Conservation (phyloP, 1,139 yeast species). For the Chernovozyma sophiae-reginae region DNA sequence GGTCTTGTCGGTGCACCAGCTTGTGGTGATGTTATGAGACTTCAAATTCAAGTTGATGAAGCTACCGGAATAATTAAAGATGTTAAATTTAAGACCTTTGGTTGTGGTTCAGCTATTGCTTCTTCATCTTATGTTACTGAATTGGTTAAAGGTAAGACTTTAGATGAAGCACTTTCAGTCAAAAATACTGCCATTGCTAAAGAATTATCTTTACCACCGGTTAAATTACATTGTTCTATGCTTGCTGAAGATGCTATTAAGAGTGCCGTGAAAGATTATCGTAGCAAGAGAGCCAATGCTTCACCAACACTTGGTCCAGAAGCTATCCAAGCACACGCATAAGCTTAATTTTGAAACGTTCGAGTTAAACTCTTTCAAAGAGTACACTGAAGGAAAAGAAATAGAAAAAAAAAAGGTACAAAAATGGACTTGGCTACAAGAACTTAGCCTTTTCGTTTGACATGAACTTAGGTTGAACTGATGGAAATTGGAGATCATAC, state of each 20-base stretch:
- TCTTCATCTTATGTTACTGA: conserved; percentile 93
- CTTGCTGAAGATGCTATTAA: conserved; percentile 98
- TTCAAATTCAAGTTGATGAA: conserved; percentile 90
- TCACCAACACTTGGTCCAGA: conserved; percentile 53
- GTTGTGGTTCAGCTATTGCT: conserved; percentile 98
- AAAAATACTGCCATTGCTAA: conserved; percentile 90
- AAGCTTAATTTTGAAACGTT: too few species aligned
- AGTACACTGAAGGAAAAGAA: too few species aligned
- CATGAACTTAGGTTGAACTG: too few species aligned
- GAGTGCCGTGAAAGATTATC: conserved; percentile 93
- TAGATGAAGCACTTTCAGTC: conserved; percentile 89
- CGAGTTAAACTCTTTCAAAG: too few species aligned
- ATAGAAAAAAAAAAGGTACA: too few species aligned
- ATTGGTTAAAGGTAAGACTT: conserved; percentile 88
- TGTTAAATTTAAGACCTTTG: conserved; percentile 96
- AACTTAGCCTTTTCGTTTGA: too few species aligned
- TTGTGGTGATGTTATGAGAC: conserved; percentile 98
- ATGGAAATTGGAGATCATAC: too few species aligned
- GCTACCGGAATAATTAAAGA: conserved; percentile 87
- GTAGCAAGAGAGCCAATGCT: conserved; percentile 54
- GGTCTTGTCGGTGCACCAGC: conserved; percentile 99
- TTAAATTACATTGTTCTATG: conserved; percentile 96
- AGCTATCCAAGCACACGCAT: conserved; percentile 21
- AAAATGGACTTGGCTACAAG: too few species aligned
- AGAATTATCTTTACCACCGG: conserved; percentile 93